phyloP scores from a whole-genome alignment of 768 basidiomycete genomes.

The Collybia nuda region DNA sequence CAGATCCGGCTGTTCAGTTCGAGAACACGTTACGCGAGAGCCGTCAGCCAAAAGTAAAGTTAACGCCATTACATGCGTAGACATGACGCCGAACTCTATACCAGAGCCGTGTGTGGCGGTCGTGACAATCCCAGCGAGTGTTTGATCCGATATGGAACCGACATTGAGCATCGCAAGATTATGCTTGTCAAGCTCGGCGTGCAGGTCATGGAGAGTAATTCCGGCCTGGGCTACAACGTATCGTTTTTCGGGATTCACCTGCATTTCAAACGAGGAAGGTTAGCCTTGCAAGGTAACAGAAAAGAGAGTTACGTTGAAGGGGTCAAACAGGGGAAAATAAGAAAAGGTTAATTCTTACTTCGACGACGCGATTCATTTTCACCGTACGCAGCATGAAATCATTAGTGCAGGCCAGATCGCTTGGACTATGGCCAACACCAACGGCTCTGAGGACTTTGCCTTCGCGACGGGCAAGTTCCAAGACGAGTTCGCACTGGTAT shows the following conservation, averaged over 20 bases:
- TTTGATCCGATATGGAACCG: slow-evolving; percentile 96
- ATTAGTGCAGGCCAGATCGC: slow-evolving; percentile 88
- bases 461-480: slow-evolving; percentile 80
- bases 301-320: slow-evolving; percentile 6
- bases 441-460: slow-evolving; percentile 73
- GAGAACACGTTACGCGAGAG: slow-evolving; percentile 64
- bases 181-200: slow-evolving; percentile 60
- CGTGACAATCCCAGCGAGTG: slow-evolving; percentile 86
- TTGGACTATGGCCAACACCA: slow-evolving; percentile 91
- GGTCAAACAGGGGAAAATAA: slow-evolving; percentile 18
- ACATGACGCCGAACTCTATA: slow-evolving; percentile 74
- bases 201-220: slow-evolving; percentile 74
- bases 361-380: slow-evolving; percentile 67
- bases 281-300: too few relatives aligned
- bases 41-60: slow-evolving; percentile 79
- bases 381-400: slow-evolving; percentile 85
- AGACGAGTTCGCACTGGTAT: slow-evolving; percentile 66
- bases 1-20: slow-evolving; percentile 62
- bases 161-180: slow-evolving; percentile 87
- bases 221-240: slow-evolving; percentile 77
- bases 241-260: slow-evolving; percentile 72
- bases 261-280: slow-evolving; percentile 10
- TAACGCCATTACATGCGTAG: slow-evolving; percentile 75
- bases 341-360: slow-evolving; percentile 55
- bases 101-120: slow-evolving; percentile 97